Evolutionary conservation across 768 basidiomycete genomes (phyloP).

Genomic region (Clathrus columnatus): DNA sequence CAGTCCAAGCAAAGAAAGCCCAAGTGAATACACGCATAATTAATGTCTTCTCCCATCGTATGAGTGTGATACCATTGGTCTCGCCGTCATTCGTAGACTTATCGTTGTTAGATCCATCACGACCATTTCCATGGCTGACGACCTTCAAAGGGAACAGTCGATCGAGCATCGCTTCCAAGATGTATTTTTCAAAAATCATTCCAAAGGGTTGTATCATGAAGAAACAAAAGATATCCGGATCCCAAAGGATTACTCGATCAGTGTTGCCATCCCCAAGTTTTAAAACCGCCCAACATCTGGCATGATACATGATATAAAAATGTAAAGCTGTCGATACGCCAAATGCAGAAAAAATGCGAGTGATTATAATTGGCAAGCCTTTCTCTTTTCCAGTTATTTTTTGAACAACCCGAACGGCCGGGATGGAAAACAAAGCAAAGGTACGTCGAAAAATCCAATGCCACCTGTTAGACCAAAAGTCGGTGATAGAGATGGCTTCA

Average conservation of each 20-base stretch:
- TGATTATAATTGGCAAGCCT: background rate
- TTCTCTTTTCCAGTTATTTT: background rate
- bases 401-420: background rate
- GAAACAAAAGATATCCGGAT: background rate
- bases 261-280: background rate
- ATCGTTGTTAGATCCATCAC: too few relatives aligned
- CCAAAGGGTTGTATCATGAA: conserved; percentile 7
- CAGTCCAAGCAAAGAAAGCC: conserved; percentile 7
- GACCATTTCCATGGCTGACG: too few relatives aligned
- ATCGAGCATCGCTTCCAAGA: background rate
- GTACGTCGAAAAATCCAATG: conserved; percentile 4
- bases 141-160: background rate
- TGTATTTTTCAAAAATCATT: background rate
- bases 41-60: background rate
- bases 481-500: background rate
- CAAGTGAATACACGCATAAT: background rate
- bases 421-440: conserved; percentile 1
- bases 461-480: conserved; percentile 8
- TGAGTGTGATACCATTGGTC: background rate
- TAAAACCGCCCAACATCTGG: background rate
- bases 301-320: background rate
- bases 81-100: background rate
- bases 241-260: background rate
- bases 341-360: background rate
- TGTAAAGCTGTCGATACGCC: conserved; percentile 3